Evolutionary conservation across 495 filamentous ascomycete genomes (phyloP).

Genomic region (Talaromyces stipitatus): DNA sequence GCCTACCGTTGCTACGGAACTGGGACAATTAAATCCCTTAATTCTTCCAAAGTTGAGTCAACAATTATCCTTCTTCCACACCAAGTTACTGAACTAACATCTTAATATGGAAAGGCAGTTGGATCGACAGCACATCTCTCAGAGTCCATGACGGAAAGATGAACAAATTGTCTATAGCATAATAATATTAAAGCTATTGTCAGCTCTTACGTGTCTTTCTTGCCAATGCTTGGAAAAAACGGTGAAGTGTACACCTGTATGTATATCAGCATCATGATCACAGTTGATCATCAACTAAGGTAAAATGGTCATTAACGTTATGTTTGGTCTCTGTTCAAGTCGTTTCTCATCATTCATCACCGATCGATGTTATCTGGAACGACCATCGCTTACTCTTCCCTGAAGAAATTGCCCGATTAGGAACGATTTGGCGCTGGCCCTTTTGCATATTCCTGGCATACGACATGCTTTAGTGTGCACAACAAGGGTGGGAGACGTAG

Average conservation of each 20-base stretch:
- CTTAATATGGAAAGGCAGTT: not conserved
- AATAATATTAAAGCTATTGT: not conserved
- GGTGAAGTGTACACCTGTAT: not conserved
- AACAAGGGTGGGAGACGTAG: not conserved
- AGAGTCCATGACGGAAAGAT: not conserved
- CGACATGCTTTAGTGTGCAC: not conserved
- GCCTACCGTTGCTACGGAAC: slow-evolving; percentile 1
- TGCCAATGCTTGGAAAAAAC: not conserved
- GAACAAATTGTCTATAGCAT: not conserved
- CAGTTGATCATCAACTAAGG: not conserved
- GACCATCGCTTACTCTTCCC: not conserved
- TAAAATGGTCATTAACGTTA: not conserved
- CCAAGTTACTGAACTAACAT: no score
- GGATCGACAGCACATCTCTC: not conserved
- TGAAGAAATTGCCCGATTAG: not conserved
- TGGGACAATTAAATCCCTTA: not conserved
- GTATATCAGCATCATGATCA: not conserved
- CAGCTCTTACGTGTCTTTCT: not conserved
- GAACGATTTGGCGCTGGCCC: not conserved
- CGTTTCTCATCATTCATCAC: not conserved
- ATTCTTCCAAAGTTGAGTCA: no score
- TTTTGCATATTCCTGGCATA: not conserved
- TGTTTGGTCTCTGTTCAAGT: not conserved
- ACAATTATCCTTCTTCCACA: no score
- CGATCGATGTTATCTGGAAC: not conserved